Conservation (phyloP, 768 basidiomycete genomes). For the Hirschioporus abietinus region DNA sequence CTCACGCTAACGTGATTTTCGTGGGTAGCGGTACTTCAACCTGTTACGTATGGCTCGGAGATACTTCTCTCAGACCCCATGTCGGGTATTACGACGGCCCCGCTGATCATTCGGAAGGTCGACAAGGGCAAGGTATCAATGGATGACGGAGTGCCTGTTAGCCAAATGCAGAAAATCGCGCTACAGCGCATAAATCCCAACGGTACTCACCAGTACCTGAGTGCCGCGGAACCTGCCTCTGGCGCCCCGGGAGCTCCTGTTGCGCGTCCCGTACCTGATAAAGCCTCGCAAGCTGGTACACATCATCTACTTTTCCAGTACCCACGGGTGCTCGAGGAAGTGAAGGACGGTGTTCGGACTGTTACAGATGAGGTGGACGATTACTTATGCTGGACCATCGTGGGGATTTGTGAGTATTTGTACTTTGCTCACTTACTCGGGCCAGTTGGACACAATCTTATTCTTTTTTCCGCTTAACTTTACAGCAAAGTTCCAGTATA, state of each 20-base stretch:
- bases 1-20: constrained; percentile 26
- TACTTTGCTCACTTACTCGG: constrained; percentile 5
- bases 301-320: constrained; percentile 76
- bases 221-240: constrained; percentile 80
- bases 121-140: constrained; percentile 83
- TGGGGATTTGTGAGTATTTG: constrained; percentile 70
- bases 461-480: constrained; percentile 8
- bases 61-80: constrained; percentile 80
- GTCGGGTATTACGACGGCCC: constrained; percentile 81
- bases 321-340: constrained; percentile 76
- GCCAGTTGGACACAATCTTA: constrained; percentile 6
- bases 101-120: constrained; percentile 86
- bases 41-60: constrained; percentile 88
- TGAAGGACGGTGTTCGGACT: constrained; percentile 68
- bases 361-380: constrained; percentile 91
- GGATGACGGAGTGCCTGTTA: constrained; percentile 92
- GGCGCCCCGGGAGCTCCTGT: constrained; percentile 61
- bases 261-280: constrained; percentile 66
- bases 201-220: constrained; percentile 82
- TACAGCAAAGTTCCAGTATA: constrained; percentile 88
- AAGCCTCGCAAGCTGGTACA: constrained; percentile 70
- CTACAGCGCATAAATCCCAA: constrained; percentile 78
- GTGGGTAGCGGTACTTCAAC: constrained; percentile 57
- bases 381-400: constrained; percentile 93
- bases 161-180: constrained; percentile 96